Evolutionary conservation across 371 early-diverging fungal genomes (phyloP), one percentile per base, ranked within the genome.

Genomic region (Mycotypha africana): DNA sequence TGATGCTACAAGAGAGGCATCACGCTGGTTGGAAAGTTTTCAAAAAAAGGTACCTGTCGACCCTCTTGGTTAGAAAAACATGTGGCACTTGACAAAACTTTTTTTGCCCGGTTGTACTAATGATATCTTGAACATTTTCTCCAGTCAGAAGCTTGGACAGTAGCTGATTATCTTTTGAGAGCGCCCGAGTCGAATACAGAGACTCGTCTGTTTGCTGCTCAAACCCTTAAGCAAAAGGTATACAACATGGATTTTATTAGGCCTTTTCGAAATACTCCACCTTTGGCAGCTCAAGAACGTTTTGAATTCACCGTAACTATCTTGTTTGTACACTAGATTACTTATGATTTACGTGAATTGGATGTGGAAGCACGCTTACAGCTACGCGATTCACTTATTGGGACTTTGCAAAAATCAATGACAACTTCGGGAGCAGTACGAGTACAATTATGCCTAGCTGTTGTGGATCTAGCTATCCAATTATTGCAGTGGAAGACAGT

Each of bases 151-250:
- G 93, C 95, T 22, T 95, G 96, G 96, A 57, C 76, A 15, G 83
- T 86, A 6, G 79, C 91, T 4, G 89, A 92, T 50, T 65, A 76
- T 20, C 62, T 95, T 3, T 60, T 94, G 15, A 80, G 79, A 43
- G 43, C 71, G 14, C 70, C 76, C 6, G 66, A 65, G 7, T 53
- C 77, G n/a, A 75, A 75, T 9, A 42, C 59, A 1, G 88, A 88
- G 50, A 76, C 79, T 3, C 81, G 80, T 28, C 55, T 92, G 8
- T 93, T 96, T 80, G 92, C 93, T 2, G 93, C 95, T 2, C 96
- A 96, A 65, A 95, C 95, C 1, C 68, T 97, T 45, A 78, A 93
- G 36, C 84, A 83, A 62, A 97, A 97, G 83, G 89, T 90, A 57
- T 47, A 42, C 30, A 28, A 28, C 6, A 8, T 28, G 30, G 30